Percentiles rank a stretch among this genome's conserved stretches.
Conservation (phyloP, 345 rosid genomes). For the Reutealis trisperma region DNA sequence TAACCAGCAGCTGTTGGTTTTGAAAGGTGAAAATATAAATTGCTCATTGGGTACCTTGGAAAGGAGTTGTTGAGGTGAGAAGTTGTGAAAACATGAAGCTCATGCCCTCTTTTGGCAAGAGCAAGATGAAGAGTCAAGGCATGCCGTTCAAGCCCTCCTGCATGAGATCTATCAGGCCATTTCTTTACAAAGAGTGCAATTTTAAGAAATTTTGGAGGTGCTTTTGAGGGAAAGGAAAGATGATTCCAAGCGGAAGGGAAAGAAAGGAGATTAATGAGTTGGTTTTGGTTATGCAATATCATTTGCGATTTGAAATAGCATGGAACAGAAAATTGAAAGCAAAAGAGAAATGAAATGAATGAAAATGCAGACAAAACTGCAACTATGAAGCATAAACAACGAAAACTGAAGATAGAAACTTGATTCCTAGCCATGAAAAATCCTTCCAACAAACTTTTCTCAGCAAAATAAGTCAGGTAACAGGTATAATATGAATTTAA, state of each 20-base stretch:
- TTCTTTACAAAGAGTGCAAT: slow-evolving; percentile 86
- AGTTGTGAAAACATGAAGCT: slow-evolving; percentile 84
- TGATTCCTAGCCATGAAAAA: slow-evolving; percentile 55
- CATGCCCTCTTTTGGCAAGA: slow-evolving; percentile 80
- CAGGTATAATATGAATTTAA: slow-evolving; percentile 15
- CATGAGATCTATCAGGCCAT: slow-evolving; percentile 82
- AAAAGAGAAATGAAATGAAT: slow-evolving; percentile 53
- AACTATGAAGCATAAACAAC: slow-evolving; percentile 46
- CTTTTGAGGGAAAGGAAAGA: slow-evolving; percentile 45
- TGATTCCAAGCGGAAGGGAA: slow-evolving; percentile 77
- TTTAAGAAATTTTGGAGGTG: slow-evolving; percentile 53
- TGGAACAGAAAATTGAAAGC: slow-evolving; percentile 48
- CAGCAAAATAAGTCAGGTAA: neutral
- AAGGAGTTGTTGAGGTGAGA: slow-evolving; percentile 51
- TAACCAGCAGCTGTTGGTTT: slow-evolving; percentile 71
- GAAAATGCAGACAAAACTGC: slow-evolving; percentile 53
- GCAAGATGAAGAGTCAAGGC: slow-evolving; percentile 84
- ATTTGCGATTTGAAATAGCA: slow-evolving; percentile 37
- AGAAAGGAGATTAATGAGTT: slow-evolving; percentile 54
- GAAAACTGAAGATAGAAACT: slow-evolving; percentile 44
- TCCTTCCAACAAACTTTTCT: neutral
- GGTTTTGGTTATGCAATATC: slow-evolving; percentile 29
- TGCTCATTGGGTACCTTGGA: slow-evolving; percentile 48
- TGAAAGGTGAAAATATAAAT: slow-evolving; percentile 69
- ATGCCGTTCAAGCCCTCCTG: slow-evolving; percentile 90